A percentile compares a stretch with the other conserved stretches of the same genome.
Evolutionary conservation across 495 filamentous ascomycete genomes (phyloP).

Genomic region (Tuber umbilicatum): DNA sequence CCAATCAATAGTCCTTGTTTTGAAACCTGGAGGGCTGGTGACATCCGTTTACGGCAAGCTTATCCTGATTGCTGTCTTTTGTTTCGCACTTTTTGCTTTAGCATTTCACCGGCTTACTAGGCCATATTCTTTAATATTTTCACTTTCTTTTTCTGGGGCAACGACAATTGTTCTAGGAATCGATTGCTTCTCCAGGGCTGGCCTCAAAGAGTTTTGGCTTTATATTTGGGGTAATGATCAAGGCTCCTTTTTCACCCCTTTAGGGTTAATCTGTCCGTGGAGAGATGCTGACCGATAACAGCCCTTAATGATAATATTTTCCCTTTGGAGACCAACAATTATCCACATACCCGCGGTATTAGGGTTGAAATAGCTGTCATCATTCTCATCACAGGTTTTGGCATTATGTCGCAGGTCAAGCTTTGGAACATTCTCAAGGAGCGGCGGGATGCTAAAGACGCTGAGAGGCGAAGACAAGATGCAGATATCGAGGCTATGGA

Average conservation of each 20-base stretch:
- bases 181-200: constrained; percentile 83
- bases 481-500: constrained; percentile 62
- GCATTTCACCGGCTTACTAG: constrained; percentile 76
- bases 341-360: constrained; percentile 81
- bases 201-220: constrained; percentile 91
- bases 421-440: constrained; percentile 84
- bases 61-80: constrained; percentile 69
- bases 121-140: constrained; percentile 65
- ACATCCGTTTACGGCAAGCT: constrained; percentile 54
- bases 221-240: constrained; percentile 72
- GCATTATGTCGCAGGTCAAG: constrained; percentile 75
- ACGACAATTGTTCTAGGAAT: constrained; percentile 74
- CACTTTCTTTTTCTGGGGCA: constrained; percentile 73
- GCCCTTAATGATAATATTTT: constrained; percentile 73
- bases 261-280: neutral
- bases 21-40: constrained; percentile 72
- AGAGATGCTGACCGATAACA: constrained; percentile 36
- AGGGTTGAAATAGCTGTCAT: constrained; percentile 75
- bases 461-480: constrained; percentile 52
- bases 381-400: constrained; percentile 64
- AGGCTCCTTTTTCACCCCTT: neutral
- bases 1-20: constrained; percentile 52
- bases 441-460: constrained; percentile 57
- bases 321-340: constrained; percentile 65
- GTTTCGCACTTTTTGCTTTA: constrained; percentile 58